phyloP scores from a whole-genome alignment of 495 filamentous ascomycete species.

The Pyrenula massariospora region DNA sequence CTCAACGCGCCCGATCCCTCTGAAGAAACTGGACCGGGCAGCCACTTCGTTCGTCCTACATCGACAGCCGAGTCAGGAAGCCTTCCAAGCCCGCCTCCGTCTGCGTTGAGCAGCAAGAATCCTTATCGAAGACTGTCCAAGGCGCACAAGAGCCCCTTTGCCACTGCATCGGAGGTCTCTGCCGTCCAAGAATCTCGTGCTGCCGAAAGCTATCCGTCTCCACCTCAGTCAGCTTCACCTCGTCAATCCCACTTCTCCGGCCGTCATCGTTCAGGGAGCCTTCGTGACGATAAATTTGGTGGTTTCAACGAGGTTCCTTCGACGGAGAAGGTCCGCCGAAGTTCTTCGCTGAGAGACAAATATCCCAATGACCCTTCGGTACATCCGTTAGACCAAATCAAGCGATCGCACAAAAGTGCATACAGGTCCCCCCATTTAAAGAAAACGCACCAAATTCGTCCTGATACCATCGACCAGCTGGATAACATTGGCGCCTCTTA shows the following conservation, averaged over 20 bases:
- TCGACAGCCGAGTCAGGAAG: conserved; percentile 6
- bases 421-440: conserved; percentile 50
- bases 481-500: conserved; percentile 55
- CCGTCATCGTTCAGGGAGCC: neutral
- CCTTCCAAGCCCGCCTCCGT: conserved; percentile 5
- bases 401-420: conserved; percentile 44
- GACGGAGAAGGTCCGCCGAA: conserved; percentile 9
- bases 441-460: conserved; percentile 49
- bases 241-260: conserved; percentile 1
- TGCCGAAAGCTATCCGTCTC: conserved; percentile 5
- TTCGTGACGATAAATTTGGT: neutral
- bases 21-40: conserved; percentile 38
- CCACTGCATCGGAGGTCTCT: conserved; percentile 65
- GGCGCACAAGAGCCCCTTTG: conserved; percentile 76
- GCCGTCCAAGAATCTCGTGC: conserved; percentile 9
- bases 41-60: conserved; percentile 25
- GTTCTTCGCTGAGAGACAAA: conserved; percentile 42
- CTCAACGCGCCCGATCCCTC: conserved; percentile 39
- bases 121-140: conserved; percentile 17
- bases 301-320: neutral
- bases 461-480: conserved; percentile 73
- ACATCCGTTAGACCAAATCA: conserved; percentile 49
- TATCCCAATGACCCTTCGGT: conserved; percentile 50
- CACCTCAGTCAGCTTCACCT: conserved; percentile 8
- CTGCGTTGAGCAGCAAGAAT: conserved; percentile 3